Evolutionary conservation across 768 basidiomycete genomes (phyloP).

Genomic region (Psilocybe tampanensis): DNA sequence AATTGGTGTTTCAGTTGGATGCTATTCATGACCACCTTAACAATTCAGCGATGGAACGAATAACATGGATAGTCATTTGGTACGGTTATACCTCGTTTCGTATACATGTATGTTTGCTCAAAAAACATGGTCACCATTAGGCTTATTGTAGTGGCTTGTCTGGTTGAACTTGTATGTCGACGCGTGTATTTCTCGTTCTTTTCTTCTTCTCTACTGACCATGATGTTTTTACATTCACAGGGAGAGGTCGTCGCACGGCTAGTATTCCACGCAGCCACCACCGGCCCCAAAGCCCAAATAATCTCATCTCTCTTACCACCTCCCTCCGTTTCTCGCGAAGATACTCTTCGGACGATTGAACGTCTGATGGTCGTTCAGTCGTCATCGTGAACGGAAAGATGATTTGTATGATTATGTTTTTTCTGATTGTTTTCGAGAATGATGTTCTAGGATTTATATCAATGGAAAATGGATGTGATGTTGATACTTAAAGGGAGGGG

Average conservation of each 20-base stretch:
- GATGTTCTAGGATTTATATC: neutral
- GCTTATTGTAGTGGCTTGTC: slow-evolving; percentile 86
- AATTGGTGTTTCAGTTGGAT: slow-evolving; percentile 58
- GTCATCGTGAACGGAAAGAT: too few species aligned
- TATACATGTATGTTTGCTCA: slow-evolving; percentile 14
- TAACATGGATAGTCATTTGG: slow-evolving; percentile 65
- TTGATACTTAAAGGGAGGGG: too few species aligned
- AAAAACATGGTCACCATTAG: slow-evolving; percentile 39
- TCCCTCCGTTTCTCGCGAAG: neutral
- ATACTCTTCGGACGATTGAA: neutral
- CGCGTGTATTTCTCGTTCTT: neutral
- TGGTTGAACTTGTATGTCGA: slow-evolving; percentile 80
- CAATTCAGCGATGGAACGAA: slow-evolving; percentile 85
- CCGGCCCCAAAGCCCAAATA: slow-evolving; percentile 11
- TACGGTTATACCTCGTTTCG: slow-evolving; percentile 29
- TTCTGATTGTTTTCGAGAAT: too few species aligned
- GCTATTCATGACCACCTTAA: slow-evolving; percentile 94
- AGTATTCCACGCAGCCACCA: slow-evolving; percentile 63
- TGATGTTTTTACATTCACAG: slow-evolving; percentile 34
- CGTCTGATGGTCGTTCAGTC: neutral
- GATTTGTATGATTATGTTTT: neutral
- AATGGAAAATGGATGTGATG: too few species aligned
- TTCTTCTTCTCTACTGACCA: neutral
- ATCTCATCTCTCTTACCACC: neutral
- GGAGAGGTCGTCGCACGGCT: slow-evolving; percentile 84